Percentiles rank a stretch among this genome's conserved stretches.
phyloP scores from a whole-genome alignment of 164 flowering plant genomes.

The Piper longum region DNA sequence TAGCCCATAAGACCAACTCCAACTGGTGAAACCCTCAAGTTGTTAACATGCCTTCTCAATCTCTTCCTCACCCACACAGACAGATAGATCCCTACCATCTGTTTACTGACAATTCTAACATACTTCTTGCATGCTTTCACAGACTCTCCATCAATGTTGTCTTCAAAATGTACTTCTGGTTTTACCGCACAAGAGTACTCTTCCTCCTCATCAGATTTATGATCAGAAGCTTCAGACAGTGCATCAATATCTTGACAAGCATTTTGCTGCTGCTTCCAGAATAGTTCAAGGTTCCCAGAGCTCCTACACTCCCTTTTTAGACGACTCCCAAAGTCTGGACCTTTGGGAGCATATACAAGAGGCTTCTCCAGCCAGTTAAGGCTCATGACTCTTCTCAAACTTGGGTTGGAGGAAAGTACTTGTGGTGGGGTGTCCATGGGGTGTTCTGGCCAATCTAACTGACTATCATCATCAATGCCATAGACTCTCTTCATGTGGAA shows the following conservation, averaged over 20 bases:
- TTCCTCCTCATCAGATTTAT: conserved; percentile 34
- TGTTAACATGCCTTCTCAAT: conserved; percentile 71
- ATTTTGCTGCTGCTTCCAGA: conserved; percentile 25
- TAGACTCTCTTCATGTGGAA: conserved; percentile 30
- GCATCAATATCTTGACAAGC: conserved; percentile 25
- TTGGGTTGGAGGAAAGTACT: conserved; percentile 25
- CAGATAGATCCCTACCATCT: conserved; percentile 93
- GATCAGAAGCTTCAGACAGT: conserved; percentile 33
- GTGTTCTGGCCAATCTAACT: conserved; percentile 68
- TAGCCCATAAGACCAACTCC: conserved; percentile 98
- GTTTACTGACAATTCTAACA: conserved; percentile 85
- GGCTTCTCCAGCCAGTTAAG: conserved; percentile 32
- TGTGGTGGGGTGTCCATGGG: conserved; percentile 44
- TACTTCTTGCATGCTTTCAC: conserved; percentile 27
- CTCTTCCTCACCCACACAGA: conserved; percentile 81
- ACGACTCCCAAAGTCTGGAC: conserved; percentile 11
- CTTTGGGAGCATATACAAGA: conserved; percentile 14
- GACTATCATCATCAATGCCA: conserved; percentile 30
- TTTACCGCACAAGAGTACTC: conserved; percentile 18
- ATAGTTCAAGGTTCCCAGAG: conserved; percentile 39
- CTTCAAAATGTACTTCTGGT: conserved; percentile 12
- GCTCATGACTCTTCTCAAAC: conserved; percentile 53
- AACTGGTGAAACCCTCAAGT: conserved; percentile 81
- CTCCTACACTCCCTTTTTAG: conserved; percentile 39
- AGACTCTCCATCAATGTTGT: conserved; percentile 3